These are phyloP conservation scores for Ceratobasidium papillatum DNA, from an alignment of 1,284 basidiomycete species.

Conservation along the genomic window DNA sequence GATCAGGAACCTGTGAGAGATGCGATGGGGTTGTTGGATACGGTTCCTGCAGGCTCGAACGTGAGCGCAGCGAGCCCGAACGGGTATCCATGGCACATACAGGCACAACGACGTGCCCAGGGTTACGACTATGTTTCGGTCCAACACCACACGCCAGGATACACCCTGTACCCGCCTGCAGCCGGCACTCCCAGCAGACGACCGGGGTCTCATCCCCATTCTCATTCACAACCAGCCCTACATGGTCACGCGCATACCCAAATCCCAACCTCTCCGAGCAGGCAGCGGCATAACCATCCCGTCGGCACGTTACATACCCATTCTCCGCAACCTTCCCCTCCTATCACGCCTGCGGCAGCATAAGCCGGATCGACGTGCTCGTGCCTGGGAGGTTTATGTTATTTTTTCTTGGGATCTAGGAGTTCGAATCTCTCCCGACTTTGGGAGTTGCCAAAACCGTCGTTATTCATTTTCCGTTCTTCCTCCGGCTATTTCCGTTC, in stretches of 20 bases:
- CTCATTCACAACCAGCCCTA: not conserved
- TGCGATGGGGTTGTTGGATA: conserved; percentile 29
- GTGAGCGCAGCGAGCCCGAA: conserved; percentile 8
- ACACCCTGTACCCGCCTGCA: conserved; percentile 18
- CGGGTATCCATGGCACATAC: conserved; percentile 31
- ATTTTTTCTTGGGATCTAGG: not conserved
- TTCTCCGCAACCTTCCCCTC: conserved; percentile 32
- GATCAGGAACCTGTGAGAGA: conserved; percentile 9
- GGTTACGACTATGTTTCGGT: conserved; percentile 19
- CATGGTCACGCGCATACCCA: not conserved
- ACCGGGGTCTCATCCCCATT: not conserved
- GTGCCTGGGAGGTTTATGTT: not conserved
- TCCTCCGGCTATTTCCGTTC: conserved; percentile 12
- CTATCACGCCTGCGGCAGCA: conserved; percentile 31
- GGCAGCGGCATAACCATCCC: conserved; percentile 25
- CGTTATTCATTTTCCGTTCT: not conserved
- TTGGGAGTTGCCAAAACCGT: conserved; percentile 6
- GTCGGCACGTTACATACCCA: conserved; percentile 30
- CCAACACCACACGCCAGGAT: not conserved
- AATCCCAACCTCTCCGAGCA: not conserved
- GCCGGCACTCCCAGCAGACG: not conserved
- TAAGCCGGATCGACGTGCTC: not conserved
- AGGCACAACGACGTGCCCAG: conserved; percentile 6
- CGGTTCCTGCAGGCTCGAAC: conserved; percentile 32
- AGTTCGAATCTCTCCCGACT: not conserved